A percentile compares a stretch with the other conserved stretches of the same genome.
Evolutionary conservation across 176 grass and related monocot genomes (phyloP).

Genomic region (Eleusine coracana): DNA sequence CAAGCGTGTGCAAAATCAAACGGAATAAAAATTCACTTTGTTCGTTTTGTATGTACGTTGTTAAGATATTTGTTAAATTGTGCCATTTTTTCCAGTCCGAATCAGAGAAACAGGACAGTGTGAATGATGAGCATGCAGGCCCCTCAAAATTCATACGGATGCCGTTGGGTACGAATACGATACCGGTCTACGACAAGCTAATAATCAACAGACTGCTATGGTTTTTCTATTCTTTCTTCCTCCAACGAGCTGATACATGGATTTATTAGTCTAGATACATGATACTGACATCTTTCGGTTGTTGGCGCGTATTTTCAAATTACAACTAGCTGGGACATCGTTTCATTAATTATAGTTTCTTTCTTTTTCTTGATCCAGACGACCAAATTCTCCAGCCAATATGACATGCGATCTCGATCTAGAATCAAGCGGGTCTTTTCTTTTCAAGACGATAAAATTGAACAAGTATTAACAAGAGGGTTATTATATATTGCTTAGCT

Average conservation of each 20-base stretch:
- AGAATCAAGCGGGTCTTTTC: neutral
- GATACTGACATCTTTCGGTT: neutral
- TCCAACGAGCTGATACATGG: neutral
- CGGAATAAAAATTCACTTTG: conserved; percentile 4
- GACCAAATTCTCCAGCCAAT: neutral
- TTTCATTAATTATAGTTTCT: neutral
- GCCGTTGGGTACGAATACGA: neutral
- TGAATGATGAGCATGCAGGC: neutral
- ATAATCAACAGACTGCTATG: neutral
- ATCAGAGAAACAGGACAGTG: neutral
- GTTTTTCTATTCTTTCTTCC: neutral
- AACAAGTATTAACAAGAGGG: neutral
- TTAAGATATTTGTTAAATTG: no score
- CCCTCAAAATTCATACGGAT: neutral
- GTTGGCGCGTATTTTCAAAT: conserved; percentile 12
- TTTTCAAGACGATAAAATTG: neutral
- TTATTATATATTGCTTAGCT: no score
- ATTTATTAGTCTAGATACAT: neutral
- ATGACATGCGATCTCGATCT: neutral
- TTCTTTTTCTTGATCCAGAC: neutral
- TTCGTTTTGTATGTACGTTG: neutral
- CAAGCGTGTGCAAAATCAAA: conserved; percentile 4
- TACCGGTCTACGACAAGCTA: neutral
- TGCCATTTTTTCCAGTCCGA: neutral
- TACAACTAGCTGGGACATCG: neutral